Percentiles rank a stretch among this genome's conserved stretches.
These are phyloP conservation scores for Aspergillus sp. DNA, from an alignment of 2,329 filamentous ascomycete species.

Conservation along the genomic window DNA sequence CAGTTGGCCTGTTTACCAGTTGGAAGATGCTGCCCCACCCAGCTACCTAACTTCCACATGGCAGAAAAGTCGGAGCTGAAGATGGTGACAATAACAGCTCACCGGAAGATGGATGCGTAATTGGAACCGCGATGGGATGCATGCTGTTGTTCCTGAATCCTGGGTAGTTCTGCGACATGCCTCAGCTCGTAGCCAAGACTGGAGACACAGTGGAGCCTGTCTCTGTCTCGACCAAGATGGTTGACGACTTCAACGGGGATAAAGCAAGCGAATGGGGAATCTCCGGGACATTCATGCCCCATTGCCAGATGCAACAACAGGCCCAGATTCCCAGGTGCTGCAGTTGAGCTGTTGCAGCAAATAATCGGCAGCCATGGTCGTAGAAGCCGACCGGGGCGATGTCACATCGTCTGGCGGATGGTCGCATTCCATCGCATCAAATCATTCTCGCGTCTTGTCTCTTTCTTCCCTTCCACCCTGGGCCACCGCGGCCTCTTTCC, in stretches of 20 bases:
- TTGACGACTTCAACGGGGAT: neutral
- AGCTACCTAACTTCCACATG: constrained; percentile 19
- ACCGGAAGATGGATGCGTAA: neutral
- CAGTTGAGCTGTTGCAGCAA: neutral
- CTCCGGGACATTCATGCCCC: constrained; percentile 2
- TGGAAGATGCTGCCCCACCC: constrained; percentile 17
- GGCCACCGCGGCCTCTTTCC: neutral
- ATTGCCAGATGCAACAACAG: neutral
- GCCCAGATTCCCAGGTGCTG: constrained; percentile 2
- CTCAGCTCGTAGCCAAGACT: neutral
- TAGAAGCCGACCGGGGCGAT: constrained; percentile 21
- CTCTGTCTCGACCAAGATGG: too few relatives aligned
- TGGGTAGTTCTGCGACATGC: neutral
- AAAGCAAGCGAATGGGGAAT: constrained; percentile 6
- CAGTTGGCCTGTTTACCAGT: constrained; percentile 1
- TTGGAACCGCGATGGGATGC: neutral
- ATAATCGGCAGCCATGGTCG: constrained; percentile 5
- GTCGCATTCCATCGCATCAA: constrained; percentile 28
- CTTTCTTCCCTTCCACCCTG: constrained; percentile 1
- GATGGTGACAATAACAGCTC: neutral
- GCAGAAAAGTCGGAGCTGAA: constrained; percentile 8
- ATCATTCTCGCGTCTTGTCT: constrained; percentile 14
- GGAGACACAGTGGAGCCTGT: constrained; percentile 1
- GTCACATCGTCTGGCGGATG: constrained; percentile 38
- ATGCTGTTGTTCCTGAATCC: neutral